phyloP scores from a whole-genome alignment of 2,329 filamentous ascomycete genomes.

The Hymenoscyphus repandus region DNA sequence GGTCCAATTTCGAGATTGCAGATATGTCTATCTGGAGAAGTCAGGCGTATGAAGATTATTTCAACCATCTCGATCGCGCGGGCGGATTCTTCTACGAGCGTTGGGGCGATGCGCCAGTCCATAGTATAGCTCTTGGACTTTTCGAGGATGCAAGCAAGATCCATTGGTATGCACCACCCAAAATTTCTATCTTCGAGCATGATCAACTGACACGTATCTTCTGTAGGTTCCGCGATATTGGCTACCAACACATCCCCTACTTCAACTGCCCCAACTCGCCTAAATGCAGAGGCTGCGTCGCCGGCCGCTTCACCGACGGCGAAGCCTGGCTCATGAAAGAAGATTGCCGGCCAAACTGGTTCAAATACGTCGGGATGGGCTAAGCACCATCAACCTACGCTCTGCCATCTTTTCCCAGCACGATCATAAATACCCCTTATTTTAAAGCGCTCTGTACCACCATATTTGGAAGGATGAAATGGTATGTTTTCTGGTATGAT shows the following conservation, averaged over 20 bases:
- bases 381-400: conserved; percentile 33
- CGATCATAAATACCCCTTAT: neutral
- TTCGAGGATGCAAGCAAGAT: conserved; percentile 90
- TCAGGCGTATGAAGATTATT: conserved; percentile 89
- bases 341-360: conserved; percentile 94
- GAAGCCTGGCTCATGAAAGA: conserved; percentile 80
- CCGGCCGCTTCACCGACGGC: conserved; percentile 84
- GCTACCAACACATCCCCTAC: conserved; percentile 96
- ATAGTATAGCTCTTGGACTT: conserved; percentile 85
- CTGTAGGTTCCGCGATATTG: conserved; percentile 95
- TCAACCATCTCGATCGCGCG: conserved; percentile 86
- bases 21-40: conserved; percentile 92
- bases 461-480: neutral
- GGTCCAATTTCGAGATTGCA: conserved; percentile 97
- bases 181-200: neutral
- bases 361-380: conserved; percentile 85
- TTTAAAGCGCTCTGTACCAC: neutral
- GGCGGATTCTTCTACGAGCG: conserved; percentile 98
- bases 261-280: conserved; percentile 98
- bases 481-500: neutral
- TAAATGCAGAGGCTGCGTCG: conserved; percentile 84
- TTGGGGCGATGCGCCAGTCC: conserved; percentile 96
- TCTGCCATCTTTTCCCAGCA: too few relatives aligned
- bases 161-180: conserved; percentile 65
- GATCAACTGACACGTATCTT: conserved; percentile 5